Evolutionary conservation across 2,329 filamentous ascomycete genomes (phyloP), one percentile per base, ranked within the genome.

Genomic region (Penicillium sp.): DNA sequence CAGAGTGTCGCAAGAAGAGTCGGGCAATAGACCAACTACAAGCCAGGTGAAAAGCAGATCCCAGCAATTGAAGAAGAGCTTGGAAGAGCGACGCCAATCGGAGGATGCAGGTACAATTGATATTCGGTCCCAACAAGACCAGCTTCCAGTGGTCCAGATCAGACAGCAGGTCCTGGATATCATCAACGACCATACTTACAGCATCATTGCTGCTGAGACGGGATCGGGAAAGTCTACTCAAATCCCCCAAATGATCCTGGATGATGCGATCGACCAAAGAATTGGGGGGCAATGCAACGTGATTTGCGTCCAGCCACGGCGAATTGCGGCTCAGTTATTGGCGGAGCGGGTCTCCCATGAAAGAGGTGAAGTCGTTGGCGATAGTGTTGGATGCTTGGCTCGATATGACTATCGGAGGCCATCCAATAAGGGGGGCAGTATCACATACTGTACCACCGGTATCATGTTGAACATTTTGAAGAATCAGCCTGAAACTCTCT

Each of bases 161-260:
- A 60, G 65, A 40, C 54, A 64, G 3, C 43, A 73, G 44, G 68
- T 80, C 12, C 56, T 79, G 11, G 64, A 73, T 2, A 60, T 76
- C 45, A 67, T 81, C 18, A 66, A 73, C 6, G 66, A 71, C 8
- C 70, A 78, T 51, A 62, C 67, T 0, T 78, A 77, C 62, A 77
- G 73, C 59, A 76, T 81, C 45, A 71, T 81, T 54, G 70, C 76
- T 46, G 78, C 77, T 18, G 73, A 76, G 25, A 78, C 77, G 40
- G 78, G 77, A 2, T 76, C 74, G 43, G 78, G 79, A 20, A 81
- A 81, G 61, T 67, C 69, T 51, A 81, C 79, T 6, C 81, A 82
- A 64, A 72, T 82, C 8, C 79, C 81, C n/a, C 81, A 82, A 57
- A 79, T 82, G n/a, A 56, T 82, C 25, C 65, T 82, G 2, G 79